phyloP scores from a whole-genome alignment of 495 filamentous ascomycete species.

The Schizothecium vesticola region DNA sequence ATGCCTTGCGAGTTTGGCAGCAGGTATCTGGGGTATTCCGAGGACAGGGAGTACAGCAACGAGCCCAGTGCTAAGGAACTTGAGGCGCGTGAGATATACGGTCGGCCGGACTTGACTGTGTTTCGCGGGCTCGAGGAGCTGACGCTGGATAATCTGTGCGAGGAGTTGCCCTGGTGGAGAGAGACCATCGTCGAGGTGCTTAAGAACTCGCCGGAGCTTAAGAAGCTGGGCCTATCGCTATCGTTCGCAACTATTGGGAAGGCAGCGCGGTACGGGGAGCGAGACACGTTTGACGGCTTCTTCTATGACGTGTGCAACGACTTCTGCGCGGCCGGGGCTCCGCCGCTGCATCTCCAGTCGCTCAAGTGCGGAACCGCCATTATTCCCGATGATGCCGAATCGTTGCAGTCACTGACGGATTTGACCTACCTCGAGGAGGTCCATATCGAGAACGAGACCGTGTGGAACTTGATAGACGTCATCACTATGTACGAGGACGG shows the following conservation, averaged over 20 bases:
- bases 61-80: background rate
- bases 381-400: background rate
- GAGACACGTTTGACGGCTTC: background rate
- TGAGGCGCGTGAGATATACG: background rate
- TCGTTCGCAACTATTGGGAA: background rate
- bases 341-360: background rate
- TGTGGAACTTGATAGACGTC: background rate
- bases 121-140: background rate
- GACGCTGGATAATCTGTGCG: slow-evolving; percentile 1
- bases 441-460: background rate
- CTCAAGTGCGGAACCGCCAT: background rate
- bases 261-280: background rate
- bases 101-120: background rate
- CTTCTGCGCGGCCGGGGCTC: background rate
- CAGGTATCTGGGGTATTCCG: background rate
- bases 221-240: background rate
- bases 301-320: background rate
- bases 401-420: background rate
- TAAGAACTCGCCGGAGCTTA: background rate
- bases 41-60: background rate
- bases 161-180: background rate
- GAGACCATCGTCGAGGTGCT: background rate
- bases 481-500: background rate
- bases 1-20: background rate
- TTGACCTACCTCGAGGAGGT: background rate